Base-by-base conservation (phyloP, 257 asterid genomes). In the Parsonsia alboflavescens region DNA sequence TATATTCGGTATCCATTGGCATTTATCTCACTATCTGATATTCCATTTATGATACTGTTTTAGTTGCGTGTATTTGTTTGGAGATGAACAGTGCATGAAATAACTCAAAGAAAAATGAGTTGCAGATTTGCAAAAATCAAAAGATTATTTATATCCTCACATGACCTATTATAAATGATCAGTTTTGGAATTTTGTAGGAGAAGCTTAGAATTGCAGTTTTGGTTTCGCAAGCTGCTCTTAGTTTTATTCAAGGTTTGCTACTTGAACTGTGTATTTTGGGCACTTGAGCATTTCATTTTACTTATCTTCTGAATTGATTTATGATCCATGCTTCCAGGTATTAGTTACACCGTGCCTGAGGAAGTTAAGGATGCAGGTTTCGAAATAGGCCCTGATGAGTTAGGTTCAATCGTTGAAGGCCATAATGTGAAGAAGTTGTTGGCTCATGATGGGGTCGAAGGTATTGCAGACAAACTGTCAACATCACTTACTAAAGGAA, bases 141-240 rank as follows among this genome's bases (percentile, higher is more conserved):
- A 10, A 36, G 13, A 21, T 28, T 26, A 8, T 64, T 0, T 66
- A 0, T 19, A 7, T 69, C 39, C 3, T 39, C 17, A 19, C 13
- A 63, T 63, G 16, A 33, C 39, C 48, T 54, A 30, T 63, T 70
- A 79, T 79, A 22, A 75, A 0, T 71, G 42, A 69, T 39, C 48
- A 49, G 26, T 73, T 44, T 69, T 68, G 24, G 41, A 74, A 72
- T 75, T 58, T 79, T 83, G 86, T 84, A 91, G 97, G 97, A 92
- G 85, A 90, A 92, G 86, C 96, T 92, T 53, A 84, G 97, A 82
- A 83, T 90, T 76, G 97, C 97, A 61, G 88, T 92, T 24, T 78
- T 92, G 85, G 97, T 92, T 75, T 92, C 97, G 24, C 91, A 90
- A 81, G 97, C 97, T 64, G 97, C 97, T 36, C 81, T 90, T 74